These are phyloP conservation scores for Cubamyces lactineus DNA, from an alignment of 768 basidiomycete genomes.

Conservation along the genomic window DNA sequence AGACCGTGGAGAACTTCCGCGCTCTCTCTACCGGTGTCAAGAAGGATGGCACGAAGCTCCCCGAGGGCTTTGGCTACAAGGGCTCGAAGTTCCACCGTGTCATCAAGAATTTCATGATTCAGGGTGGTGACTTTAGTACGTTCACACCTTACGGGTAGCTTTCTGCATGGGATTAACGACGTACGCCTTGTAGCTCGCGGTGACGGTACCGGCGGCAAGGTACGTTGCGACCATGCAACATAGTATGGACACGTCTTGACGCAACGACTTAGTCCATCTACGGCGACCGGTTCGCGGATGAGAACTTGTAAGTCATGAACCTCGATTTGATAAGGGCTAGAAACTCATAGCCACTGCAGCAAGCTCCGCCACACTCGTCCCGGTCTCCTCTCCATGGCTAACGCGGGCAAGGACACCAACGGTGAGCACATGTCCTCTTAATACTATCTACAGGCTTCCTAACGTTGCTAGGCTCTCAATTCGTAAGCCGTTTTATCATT, in stretches of 20 bases:
- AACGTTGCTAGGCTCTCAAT: slow-evolving; percentile 71
- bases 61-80: slow-evolving; percentile 89
- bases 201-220: slow-evolving; percentile 92
- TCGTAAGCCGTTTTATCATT: slow-evolving; percentile 63
- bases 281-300: slow-evolving; percentile 88
- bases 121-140: slow-evolving; percentile 97
- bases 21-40: slow-evolving; percentile 84
- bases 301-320: slow-evolving; percentile 78
- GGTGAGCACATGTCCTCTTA: slow-evolving; percentile 45
- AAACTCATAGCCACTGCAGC: slow-evolving; percentile 44
- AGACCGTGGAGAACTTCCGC: slow-evolving; percentile 97
- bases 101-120: slow-evolving; percentile 96
- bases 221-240: slow-evolving; percentile 32
- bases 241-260: background rate
- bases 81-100: slow-evolving; percentile 97
- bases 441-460: slow-evolving; percentile 3
- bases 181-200: slow-evolving; percentile 59
- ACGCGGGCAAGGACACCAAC: slow-evolving; percentile 91
- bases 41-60: slow-evolving; percentile 67
- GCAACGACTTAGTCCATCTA: slow-evolving; percentile 73
- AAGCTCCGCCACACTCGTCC: slow-evolving; percentile 93
- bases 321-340: background rate
- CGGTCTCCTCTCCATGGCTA: slow-evolving; percentile 93
- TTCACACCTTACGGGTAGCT: slow-evolving; percentile 25
- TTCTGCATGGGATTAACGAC: slow-evolving; percentile 23